Conservation (phyloP, 257 asterid genomes). For the Echium plantagineum region DNA sequence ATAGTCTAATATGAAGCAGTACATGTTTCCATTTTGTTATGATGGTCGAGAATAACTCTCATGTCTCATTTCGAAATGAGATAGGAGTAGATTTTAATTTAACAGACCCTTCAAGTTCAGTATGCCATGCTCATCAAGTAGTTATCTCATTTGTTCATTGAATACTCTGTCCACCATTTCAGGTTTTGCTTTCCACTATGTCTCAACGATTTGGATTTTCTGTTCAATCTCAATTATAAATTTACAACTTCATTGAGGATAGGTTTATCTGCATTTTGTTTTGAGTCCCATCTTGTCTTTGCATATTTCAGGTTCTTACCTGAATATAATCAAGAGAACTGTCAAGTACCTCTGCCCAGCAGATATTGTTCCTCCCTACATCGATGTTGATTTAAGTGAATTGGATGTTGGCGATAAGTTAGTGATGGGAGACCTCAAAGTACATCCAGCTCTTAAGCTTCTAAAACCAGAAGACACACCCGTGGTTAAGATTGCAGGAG, state of each 20-base stretch:
- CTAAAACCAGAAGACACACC: slow-evolving; percentile 28
- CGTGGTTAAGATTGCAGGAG: slow-evolving; percentile 36
- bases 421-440: slow-evolving; percentile 60
- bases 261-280: background rate
- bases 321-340: slow-evolving; percentile 74
- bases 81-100: too few relatives aligned
- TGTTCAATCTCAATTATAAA: background rate
- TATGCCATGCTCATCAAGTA: too few relatives aligned
- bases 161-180: background rate
- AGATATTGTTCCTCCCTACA: slow-evolving; percentile 74
- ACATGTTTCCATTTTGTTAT: background rate
- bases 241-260: background rate
- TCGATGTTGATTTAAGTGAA: slow-evolving; percentile 82
- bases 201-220: background rate
- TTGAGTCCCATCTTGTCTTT: background rate
- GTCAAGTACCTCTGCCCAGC: slow-evolving; percentile 79
- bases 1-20: background rate
- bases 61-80: too few relatives aligned
- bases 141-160: background rate
- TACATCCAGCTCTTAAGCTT: slow-evolving; percentile 81
- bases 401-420: slow-evolving; percentile 80
- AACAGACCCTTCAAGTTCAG: too few relatives aligned
- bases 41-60: too few relatives aligned
- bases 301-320: slow-evolving; percentile 63
- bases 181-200: background rate